Conservation (phyloP, 768 basidiomycete genomes). For the Suillus cothurnatus region DNA sequence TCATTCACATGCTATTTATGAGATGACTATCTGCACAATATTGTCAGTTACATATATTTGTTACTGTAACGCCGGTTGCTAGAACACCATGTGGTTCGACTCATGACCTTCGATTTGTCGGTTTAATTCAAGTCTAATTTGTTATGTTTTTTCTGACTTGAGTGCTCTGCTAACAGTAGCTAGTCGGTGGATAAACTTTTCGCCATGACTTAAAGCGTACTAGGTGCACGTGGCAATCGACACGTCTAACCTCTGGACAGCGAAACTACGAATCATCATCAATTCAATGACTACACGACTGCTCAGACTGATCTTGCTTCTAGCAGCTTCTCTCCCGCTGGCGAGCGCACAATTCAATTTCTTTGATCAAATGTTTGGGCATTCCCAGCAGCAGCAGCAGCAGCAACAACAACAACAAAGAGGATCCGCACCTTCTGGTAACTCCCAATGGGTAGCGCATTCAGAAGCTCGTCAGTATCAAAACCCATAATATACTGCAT, state of each 20-base stretch:
- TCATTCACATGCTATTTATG: background rate
- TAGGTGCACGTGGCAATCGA: conserved; percentile 3
- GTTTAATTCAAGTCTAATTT: conserved; percentile 1
- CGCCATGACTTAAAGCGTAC: background rate
- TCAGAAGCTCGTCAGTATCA: conserved; percentile 60
- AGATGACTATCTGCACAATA: background rate
- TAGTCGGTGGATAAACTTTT: background rate
- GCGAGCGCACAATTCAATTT: conserved; percentile 73
- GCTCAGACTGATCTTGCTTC: conserved; percentile 9
- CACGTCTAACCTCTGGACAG: conserved; percentile 1
- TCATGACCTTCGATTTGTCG: background rate
- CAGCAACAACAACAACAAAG: conserved; percentile 43
- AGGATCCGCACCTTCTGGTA: conserved; percentile 29
- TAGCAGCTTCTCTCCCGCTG: conserved; percentile 27
- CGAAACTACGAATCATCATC: background rate
- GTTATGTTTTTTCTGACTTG: background rate
- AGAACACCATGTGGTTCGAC: background rate
- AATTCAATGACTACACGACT: conserved; percentile 18
- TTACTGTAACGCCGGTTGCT: background rate
- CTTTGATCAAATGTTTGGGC: conserved; percentile 77
- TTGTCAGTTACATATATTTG: conserved; percentile 4
- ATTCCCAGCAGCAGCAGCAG: conserved; percentile 53
- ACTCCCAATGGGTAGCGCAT: conserved; percentile 67
- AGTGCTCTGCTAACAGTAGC: no score
- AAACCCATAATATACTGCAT: background rate